Evolutionary conservation across 2,329 filamentous ascomycete genomes (phyloP), one percentile per base, ranked within the genome.

Genomic region (Mycosphaerelloides madeirae): DNA sequence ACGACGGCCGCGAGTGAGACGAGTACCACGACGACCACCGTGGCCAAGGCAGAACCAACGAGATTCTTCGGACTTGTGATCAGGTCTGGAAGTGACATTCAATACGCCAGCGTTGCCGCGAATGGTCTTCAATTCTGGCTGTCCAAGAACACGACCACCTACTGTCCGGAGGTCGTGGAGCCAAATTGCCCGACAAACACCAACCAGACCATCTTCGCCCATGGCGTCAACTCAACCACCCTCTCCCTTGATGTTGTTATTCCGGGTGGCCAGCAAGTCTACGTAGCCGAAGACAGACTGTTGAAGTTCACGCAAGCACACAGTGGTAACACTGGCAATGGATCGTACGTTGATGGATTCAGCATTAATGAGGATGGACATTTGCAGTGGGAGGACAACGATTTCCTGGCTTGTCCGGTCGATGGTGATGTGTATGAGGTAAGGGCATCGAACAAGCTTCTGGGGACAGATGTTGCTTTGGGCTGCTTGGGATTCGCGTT

Each of bases 221-320:
- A 41, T 42, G 55, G 48, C 33, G 20, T 22, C 38, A 59, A 58
- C 40, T 5, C 19, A 38, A 31, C 45, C 31, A 46, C 40, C 22
- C 41, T 55, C 47, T 25, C 15, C 25, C 52, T 63, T 35, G 46
- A 46, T 33, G 50, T 51, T 34, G 33, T 43, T 20, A 59, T 63
- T 8, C 60, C 61, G 6, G 60, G 59, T 32, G 59, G 59, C 29
- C 60, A 62, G 44, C 52, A 53, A 34, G 52, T 58, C 44, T 64
- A 62, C 54, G 50, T 65, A 28, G 39, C 39, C 25, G 28, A 33
- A 20, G 43, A 41, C 19, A 45, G 40, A 1, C 32, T 32, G 3
- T 43, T 54, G 9, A 32, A 49, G 19, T 54, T 49, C 35, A 48
- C 46, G 3, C 36, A 38, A 2, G 45, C 46, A 5, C 41, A 41